Percentiles rank a stretch among this genome's conserved stretches.
Conservation (phyloP, 2,329 filamentous ascomycete genomes). For the Sclerotinia minor region DNA sequence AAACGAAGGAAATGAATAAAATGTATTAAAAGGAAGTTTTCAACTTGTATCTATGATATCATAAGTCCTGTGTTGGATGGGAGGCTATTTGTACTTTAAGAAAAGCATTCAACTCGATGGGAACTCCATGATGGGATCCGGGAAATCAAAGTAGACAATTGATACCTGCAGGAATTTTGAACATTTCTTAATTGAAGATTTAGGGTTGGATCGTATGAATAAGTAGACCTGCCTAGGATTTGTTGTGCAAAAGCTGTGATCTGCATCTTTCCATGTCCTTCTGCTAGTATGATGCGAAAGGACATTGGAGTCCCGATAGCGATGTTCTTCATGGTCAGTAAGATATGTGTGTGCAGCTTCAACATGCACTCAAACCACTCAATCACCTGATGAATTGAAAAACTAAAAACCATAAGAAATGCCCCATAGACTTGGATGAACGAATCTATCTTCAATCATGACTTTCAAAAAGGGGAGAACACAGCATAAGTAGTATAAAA, state of each 20-base stretch:
- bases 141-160: conserved; percentile 3
- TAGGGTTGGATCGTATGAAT: background rate
- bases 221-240: too few species aligned
- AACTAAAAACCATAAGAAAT: background rate
- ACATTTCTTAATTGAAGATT: too few species aligned
- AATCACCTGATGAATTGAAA: too few species aligned
- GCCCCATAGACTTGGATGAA: background rate
- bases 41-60: conserved; percentile 28
- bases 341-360: background rate
- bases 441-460: background rate
- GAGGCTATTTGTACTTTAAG: conserved; percentile 17
- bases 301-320: too few species aligned
- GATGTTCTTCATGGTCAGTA: too few species aligned
- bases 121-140: conserved; percentile 4
- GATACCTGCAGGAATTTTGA: background rate
- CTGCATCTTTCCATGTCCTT: too few species aligned
- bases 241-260: too few species aligned
- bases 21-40: conserved; percentile 14
- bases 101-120: conserved; percentile 21
- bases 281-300: too few species aligned
- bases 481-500: too few species aligned
- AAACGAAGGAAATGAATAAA: conserved; percentile 73
- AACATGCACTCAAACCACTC: background rate
- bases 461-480: too few species aligned
- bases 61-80: conserved; percentile 5